Base-by-base conservation (phyloP, 495 filamentous ascomycete species). In the Parathielavia appendiculata region DNA sequence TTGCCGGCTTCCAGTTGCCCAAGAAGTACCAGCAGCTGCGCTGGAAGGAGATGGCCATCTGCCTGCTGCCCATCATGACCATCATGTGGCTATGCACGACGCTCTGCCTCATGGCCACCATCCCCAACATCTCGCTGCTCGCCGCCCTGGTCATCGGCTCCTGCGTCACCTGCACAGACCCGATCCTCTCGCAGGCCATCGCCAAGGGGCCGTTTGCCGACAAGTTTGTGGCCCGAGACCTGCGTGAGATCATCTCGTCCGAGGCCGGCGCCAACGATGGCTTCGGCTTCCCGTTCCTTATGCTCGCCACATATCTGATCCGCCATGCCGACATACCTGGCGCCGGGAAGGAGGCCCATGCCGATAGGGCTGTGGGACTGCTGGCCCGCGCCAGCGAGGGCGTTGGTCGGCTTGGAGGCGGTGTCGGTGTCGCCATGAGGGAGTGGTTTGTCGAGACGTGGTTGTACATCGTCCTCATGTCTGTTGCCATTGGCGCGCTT, bases 61-160 rank as follows among this genome's bases (percentile, higher is more conserved):
- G 92, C 17, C 82, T 95, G n/a, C 84, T 89, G 0, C 91, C 91
- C 4, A 86, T 86, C 48, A 95, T 95, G 91, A 82, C 82, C n/a
- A 53, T 73, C 54, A 95, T 95, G 91, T 95, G 91, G 91, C 65
- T 93, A 22, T 81, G 69, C 59, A 91, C 86, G 54, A 87, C 83
- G 44, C 68, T 91, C 26, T 71, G 92, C 17, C 74, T 95, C 38
- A 89, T 86, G 76, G 86, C 79, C 0, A 75, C 91, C 64, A 83
- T 95, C 10, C 90, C 62, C 58, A 75, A 72, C 39, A 7, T 74
- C 11, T 69, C 64, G 19, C 55, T 83, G 59, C 73, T 83, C 30
- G 68, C 81, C 17, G 73, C 81, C 3, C 70, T 84, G 22, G 81
- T 84, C 36, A 83, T 85, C 62, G 81, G 75, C n/a, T 80, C 81